Evolutionary conservation across 306 rosid genomes (phyloP), one percentile per base, ranked within the genome.

Genomic region (Arachis stenosperma): DNA sequence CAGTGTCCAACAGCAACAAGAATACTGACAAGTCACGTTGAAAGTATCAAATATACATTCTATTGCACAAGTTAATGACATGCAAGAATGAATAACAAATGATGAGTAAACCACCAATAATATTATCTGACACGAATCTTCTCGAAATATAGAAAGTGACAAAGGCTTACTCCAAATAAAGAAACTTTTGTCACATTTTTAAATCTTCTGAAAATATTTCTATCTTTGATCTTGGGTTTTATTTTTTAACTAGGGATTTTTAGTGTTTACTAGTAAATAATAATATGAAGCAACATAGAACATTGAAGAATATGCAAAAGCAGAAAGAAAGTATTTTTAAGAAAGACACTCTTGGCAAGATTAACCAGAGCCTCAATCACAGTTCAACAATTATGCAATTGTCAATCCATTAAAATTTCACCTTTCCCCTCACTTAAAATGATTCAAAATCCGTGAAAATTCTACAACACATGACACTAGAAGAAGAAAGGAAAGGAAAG

Each of bases 351-450:
- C 39, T 1, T 5, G 47, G 47, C n/a, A 10, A 59, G 47, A 63
- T 17, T 75, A 68, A 61, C 56, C 67, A 62, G 57, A n/a, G 57
- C 47, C 14, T 53, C 8, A 70, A 50, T 63, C 12, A 30, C 76
- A 48, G 73, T 58, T 60, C 83, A 75, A 75, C 71, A 81, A 79
- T 66, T 66, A 81, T 85, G 69, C 62, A 74, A 48, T 62, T 52
- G 12, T 52, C 72, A 78, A 65, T 71, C 82, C 74, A 83, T 77
- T 77, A 79, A 73, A 33, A 33, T 2, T 51, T 75, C 78, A 74
- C 41, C 61, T 52, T 81, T 79, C 82, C 56, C 57, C 40, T 66
- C 42, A 51, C 61, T 68, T 44, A 60, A 41, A 42, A 71, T 33
- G 15, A 55, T 61, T 44, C 64, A 48, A 44, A 69, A 70, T 75